These are phyloP conservation scores for Hemisphaericaspora xylofermentans DNA, from an alignment of 1,139 yeast genomes.

Conservation along the genomic window DNA sequence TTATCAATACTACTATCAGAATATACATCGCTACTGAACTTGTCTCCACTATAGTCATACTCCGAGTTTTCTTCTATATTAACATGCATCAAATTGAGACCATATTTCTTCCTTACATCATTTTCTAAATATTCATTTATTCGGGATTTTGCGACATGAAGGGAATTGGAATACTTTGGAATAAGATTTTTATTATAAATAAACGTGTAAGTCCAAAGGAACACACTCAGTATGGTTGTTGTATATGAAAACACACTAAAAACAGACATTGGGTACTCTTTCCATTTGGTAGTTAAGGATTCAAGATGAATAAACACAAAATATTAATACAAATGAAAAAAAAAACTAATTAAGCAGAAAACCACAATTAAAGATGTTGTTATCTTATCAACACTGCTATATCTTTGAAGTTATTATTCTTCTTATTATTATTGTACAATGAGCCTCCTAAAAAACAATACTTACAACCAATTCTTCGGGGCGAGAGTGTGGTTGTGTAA, in stretches of 20 bases:
- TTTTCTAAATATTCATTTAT: conserved; percentile 23
- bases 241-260: conserved; percentile 8
- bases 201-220: conserved; percentile 23
- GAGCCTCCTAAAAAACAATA: no score
- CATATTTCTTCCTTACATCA: conserved; percentile 16
- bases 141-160: conserved; percentile 18
- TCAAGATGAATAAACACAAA: no score
- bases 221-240: conserved; percentile 5
- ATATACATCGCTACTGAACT: conserved; percentile 3
- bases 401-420: no score
- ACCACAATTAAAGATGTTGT: no score
- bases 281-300: not conserved
- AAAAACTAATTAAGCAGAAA: no score
- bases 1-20: not conserved
- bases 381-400: no score
- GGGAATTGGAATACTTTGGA: conserved; percentile 22
- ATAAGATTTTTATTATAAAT: conserved; percentile 28
- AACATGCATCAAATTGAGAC: conserved; percentile 19
- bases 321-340: no score
- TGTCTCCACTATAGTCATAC: conserved; percentile 12
- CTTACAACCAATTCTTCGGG: no score
- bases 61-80: conserved; percentile 18
- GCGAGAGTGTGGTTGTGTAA: no score
- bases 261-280: conserved; percentile 6
- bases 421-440: no score